A percentile compares a stretch with the other conserved stretches of the same genome.
Conservation (phyloP, 495 filamentous ascomycete species). For the Hyaloscypha hepaticicola region DNA sequence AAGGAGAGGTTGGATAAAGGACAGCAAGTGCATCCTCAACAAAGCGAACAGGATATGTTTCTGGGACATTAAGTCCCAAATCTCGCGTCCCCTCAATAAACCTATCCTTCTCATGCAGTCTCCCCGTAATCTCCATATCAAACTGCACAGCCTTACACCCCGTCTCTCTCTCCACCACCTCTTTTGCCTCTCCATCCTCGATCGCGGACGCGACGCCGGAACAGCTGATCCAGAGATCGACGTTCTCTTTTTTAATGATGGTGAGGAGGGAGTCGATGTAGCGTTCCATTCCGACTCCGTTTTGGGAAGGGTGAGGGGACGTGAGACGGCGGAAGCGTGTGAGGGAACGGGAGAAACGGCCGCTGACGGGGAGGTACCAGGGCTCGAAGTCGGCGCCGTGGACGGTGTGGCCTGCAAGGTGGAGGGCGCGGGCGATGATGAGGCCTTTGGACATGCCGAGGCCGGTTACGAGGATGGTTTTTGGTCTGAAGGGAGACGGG, state of each 20-base stretch:
- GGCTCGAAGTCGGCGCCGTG: constrained; percentile 68
- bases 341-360: constrained; percentile 46
- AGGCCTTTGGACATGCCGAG: constrained; percentile 70
- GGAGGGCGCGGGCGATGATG: constrained; percentile 61
- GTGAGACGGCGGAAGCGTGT: constrained; percentile 52
- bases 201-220: constrained; percentile 58
- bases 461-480: constrained; percentile 68
- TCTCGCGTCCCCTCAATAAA: constrained; percentile 56
- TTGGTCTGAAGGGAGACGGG: constrained; percentile 39
- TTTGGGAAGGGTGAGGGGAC: too few species aligned
- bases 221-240: constrained; percentile 74
- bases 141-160: constrained; percentile 59
- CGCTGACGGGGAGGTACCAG: constrained; percentile 35
- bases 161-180: constrained; percentile 57
- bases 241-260: constrained; percentile 57
- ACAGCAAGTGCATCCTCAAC: constrained; percentile 52
- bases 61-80: constrained; percentile 56
- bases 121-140: constrained; percentile 36
- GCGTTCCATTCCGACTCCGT: too few species aligned
- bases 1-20: too few species aligned
- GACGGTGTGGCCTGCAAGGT: constrained; percentile 63
- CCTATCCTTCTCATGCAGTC: constrained; percentile 54
- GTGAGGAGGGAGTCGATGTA: constrained; percentile 45
- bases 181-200: constrained; percentile 63
- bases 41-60: constrained; percentile 56